Evolutionary conservation across 1,284 basidiomycete species (phyloP).

Genomic region (Papiliotrema terrestris): DNA sequence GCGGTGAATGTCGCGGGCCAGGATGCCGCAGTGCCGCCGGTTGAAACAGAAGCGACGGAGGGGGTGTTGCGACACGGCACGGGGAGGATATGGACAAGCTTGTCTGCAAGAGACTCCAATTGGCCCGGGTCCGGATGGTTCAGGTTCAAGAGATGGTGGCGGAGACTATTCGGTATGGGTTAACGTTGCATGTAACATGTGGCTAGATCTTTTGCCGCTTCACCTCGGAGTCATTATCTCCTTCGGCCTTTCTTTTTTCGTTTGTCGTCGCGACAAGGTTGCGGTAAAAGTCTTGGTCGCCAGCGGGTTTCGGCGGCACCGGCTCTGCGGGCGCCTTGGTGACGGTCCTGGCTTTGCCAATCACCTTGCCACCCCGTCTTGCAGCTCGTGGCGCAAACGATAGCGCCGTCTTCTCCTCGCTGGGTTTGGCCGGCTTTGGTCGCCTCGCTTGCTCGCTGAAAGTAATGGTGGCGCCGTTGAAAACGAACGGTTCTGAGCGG

Average conservation of each 20-base stretch:
- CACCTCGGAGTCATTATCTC: constrained; percentile 3
- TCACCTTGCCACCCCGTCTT: constrained; percentile 23
- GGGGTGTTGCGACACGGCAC: constrained; percentile 38
- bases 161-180: constrained; percentile 26
- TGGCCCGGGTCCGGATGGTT: constrained; percentile 38
- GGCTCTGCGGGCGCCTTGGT: neutral
- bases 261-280: constrained; percentile 7
- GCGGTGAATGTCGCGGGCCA: constrained; percentile 18
- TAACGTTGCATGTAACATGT: neutral
- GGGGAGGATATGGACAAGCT: constrained; percentile 41
- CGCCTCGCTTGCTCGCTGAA: constrained; percentile 18
- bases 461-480: constrained; percentile 52
- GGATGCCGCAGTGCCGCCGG: constrained; percentile 17
- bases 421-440: neutral
- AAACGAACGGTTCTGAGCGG: constrained; percentile 55
- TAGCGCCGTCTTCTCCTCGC: neutral
- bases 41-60: constrained; percentile 26
- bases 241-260: constrained; percentile 10
- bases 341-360: constrained; percentile 19
- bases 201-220: constrained; percentile 4
- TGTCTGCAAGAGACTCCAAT: constrained; percentile 20
- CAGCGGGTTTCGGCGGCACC: neutral
- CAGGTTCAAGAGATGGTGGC: constrained; percentile 40
- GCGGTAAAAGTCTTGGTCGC: constrained; percentile 1
- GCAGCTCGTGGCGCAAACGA: constrained; percentile 32